These are phyloP conservation scores for Tetrahymena borealis DNA, from an alignment of 73 alveolate genomes.

Conservation along the genomic window DNA sequence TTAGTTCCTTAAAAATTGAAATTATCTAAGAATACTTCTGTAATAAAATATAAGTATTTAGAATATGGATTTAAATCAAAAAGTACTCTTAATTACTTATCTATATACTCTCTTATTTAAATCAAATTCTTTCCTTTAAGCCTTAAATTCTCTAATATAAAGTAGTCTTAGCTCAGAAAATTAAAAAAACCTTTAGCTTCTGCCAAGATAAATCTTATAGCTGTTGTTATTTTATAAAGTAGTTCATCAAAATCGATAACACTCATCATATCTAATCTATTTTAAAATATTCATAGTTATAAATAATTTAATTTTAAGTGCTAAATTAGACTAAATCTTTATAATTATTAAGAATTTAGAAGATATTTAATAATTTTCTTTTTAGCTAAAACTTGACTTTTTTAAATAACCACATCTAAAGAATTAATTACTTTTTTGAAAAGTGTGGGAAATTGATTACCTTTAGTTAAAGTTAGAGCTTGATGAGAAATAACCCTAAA, in stretches of 20 bases:
- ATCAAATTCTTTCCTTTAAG: background rate
- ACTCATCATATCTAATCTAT: background rate
- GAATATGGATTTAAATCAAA: background rate
- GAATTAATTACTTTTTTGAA: no score
- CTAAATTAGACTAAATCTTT: no score
- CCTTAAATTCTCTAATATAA: background rate
- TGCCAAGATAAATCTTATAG: background rate
- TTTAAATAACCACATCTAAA: no score
- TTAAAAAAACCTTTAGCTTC: background rate
- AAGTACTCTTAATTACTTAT: background rate
- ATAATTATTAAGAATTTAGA: no score
- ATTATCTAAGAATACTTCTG: background rate
- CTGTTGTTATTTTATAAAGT: background rate
- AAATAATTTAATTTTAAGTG: no score
- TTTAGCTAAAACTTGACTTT: no score
- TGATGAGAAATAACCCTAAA: background rate
- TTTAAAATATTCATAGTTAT: no score
- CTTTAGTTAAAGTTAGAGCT: background rate
- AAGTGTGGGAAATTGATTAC: background rate
- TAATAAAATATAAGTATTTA: background rate
- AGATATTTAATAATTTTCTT: no score
- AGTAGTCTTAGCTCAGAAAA: background rate
- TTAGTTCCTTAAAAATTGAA: background rate
- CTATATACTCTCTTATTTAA: background rate
- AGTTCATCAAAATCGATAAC: background rate